Evolutionary conservation across 306 rosid species (phyloP).

Genomic region (Prunus dulcis): DNA sequence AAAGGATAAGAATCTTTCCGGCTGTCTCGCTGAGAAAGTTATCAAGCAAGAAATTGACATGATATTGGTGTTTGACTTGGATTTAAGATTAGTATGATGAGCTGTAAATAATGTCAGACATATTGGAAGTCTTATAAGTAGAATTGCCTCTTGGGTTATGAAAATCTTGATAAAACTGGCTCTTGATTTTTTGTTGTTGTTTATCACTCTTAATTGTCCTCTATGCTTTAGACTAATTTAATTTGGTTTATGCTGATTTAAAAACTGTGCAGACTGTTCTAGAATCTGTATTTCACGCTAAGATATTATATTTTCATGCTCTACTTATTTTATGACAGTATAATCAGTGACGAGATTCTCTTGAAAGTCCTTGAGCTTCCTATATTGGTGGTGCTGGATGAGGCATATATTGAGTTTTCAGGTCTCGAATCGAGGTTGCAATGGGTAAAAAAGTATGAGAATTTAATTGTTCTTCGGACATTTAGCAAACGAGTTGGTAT

Average conservation of each 20-base stretch:
- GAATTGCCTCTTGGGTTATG: too few relatives aligned
- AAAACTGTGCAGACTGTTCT: neutral
- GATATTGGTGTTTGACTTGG: too few relatives aligned
- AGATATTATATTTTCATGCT: constrained; percentile 4
- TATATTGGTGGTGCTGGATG: constrained; percentile 85
- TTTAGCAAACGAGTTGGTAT: constrained; percentile 98
- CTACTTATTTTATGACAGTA: constrained; percentile 41
- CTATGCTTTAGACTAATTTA: too few relatives aligned
- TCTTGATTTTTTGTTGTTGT: too few relatives aligned
- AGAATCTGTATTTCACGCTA: neutral
- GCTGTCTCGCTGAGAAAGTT: too few relatives aligned
- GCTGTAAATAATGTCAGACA: too few relatives aligned
- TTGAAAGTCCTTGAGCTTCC: constrained; percentile 88
- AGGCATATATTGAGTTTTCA: constrained; percentile 93
- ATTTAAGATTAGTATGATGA: too few relatives aligned
- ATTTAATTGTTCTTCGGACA: constrained; percentile 87
- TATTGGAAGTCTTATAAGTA: too few relatives aligned
- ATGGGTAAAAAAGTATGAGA: constrained; percentile 92
- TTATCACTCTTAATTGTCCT: too few relatives aligned
- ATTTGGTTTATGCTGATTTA: neutral
- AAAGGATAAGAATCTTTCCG: too few relatives aligned
- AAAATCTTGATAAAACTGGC: too few relatives aligned
- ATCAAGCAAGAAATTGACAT: too few relatives aligned
- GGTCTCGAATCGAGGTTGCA: constrained; percentile 58
- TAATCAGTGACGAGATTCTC: constrained; percentile 75